Evolutionary conservation across 768 basidiomycete genomes (phyloP), one percentile per base, ranked within the genome.

Genomic region (Tubosaeta sp.): DNA sequence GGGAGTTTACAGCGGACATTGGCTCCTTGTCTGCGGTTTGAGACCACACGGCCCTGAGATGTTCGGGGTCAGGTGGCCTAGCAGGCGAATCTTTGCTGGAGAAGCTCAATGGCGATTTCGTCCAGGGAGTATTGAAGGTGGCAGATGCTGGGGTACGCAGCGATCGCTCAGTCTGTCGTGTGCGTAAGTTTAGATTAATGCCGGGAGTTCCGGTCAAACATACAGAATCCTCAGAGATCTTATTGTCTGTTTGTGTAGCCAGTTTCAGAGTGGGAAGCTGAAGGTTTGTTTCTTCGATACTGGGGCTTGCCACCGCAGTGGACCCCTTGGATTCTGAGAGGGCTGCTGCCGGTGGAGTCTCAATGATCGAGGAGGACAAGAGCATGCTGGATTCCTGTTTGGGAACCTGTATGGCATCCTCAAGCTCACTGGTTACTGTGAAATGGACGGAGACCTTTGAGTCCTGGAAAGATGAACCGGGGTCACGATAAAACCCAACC

Each of bases 41-140:
- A 17, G 87, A 88, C 88, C 91, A 92, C 8, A 92, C 80, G 22
- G 86, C 84, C 68, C 87, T 91, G 47, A 93, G 72, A 57, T 88
- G 88, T 61, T 91, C 89, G n/a, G 86, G 85, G 65, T 90, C 88
- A 6, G 88, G 86, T 35, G 76, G 77, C 48, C 86, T 77, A 37
- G 81, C 78, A 14, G 85, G 76, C 9, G 83, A 80, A 33, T 91
- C 88, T 65, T 89, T 90, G 45, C 79, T 64, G 10, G 81, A 65
- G 47, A 85, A 73, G 57, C 70, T 79, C 54, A 83, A 62, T 42
- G 71, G 66, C 9, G 75, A 75, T 60, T 79, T 77, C 43, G 76
- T 67, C 83, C 86, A 85, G 10, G 80, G 68, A n/a, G 67, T 60
- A 17, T 39, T 63, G 32, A 71, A 71, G 22, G 67, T 67, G 4